Conservation (phyloP, 228 moss, liverwort and hornwort genomes). For the Sphagnum magellanicum region DNA sequence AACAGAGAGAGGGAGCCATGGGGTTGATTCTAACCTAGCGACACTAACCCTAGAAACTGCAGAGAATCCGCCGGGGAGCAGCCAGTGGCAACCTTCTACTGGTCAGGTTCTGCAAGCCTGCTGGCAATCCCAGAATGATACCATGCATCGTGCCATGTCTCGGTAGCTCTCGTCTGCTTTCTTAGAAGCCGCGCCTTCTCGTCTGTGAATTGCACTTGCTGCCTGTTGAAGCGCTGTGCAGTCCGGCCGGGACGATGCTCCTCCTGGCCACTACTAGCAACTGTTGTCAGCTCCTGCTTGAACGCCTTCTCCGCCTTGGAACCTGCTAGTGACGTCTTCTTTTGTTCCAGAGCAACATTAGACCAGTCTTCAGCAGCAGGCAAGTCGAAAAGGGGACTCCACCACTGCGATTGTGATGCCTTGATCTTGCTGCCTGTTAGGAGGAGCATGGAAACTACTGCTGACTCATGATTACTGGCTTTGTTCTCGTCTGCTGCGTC, state of each 20-base stretch:
- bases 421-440: constrained; percentile 17
- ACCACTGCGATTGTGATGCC: constrained; percentile 11
- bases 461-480: constrained; percentile 13
- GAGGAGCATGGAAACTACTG: constrained; percentile 25
- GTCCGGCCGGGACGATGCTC: background rate
- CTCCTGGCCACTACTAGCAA: constrained; percentile 2
- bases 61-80: too few relatives aligned
- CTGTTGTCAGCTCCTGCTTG: background rate
- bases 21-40: too few relatives aligned
- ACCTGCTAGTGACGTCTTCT: constrained; percentile 4
- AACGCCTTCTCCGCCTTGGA: background rate
- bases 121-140: constrained; percentile 78
- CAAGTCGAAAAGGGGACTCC: constrained; percentile 59
- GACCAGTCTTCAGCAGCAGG: constrained; percentile 34
- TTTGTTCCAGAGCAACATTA: constrained; percentile 11
- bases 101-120: constrained; percentile 56
- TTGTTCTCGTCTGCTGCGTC: constrained; percentile 2
- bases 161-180: constrained; percentile 42
- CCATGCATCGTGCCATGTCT: constrained; percentile 71
- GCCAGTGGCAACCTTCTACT: constrained; percentile 1
- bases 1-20: too few relatives aligned
- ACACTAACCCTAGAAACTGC: too few relatives aligned
- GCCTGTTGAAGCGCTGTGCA: constrained; percentile 6
- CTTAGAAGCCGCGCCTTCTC: constrained; percentile 76
- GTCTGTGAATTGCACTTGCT: constrained; percentile 26